Evolutionary conservation across 2,329 filamentous ascomycete genomes (phyloP), one percentile per base, ranked within the genome.

Genomic region (Myriosclerotinia duriaeana): DNA sequence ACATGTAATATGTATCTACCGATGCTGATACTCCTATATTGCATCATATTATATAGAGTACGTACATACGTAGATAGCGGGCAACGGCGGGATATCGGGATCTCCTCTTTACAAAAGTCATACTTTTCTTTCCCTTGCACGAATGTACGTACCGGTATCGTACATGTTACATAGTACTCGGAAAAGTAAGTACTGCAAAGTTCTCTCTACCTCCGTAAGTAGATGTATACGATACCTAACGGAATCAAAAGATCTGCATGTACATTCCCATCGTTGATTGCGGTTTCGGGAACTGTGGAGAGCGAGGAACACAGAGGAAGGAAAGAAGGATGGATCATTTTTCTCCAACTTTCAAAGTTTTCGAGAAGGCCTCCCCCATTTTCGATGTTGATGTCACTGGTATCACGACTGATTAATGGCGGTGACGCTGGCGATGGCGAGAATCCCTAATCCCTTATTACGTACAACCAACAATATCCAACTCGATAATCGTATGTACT

Each of bases 11-110:
- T 60, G n/a, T 12, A 59, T 36, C 30, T 48, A 15, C 42, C 42
- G 42, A 60, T 46, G 56, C 56, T 61, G 34, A 30, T 53, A 38
- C 40, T 30, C 22, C 42, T 65, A 53, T 60, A 65, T 58, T 53
- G 46, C 63, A 65, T 65, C 46, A 50, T 44, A 65, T 59, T 44
- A 65, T 59, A 59, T 59, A 58, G 26, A 61, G 14, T 44, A 36
- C 34, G 30, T 34, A 34, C n/a, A 61, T 4, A 38, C n/a, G 20
- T n/a, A 52, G 17, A 38, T 7, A 53, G 34, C 44, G 38, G 53
- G 53, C 53, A 65, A 48, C 42, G 38, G 46, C 53, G 36, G 63
- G 34, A 59, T 22, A 50, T 59, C 44, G 53, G 63, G 59, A 65
- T 59, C 30, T 40, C 40, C 36, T 64, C 61, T 60, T 48, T 36